A percentile compares a stretch with the other conserved stretches of the same genome.
These are phyloP conservation scores for Elasticomyces elasticus DNA, from an alignment of 495 filamentous ascomycete genomes.

Conservation along the genomic window DNA sequence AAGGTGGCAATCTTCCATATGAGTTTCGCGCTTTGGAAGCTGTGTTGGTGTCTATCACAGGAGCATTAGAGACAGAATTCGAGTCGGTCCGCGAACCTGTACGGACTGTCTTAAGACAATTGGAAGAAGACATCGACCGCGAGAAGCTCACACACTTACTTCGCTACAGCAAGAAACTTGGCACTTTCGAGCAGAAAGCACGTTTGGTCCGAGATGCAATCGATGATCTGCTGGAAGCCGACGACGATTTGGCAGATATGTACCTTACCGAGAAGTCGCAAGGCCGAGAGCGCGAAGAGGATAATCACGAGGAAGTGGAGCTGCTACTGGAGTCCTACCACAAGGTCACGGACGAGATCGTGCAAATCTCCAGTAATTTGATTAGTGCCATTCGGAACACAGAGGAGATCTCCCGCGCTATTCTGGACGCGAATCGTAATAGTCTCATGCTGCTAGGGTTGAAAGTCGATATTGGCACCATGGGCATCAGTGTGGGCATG, in stretches of 20 bases:
- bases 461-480: conserved; percentile 89
- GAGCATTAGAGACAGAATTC: conserved; percentile 83
- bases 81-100: conserved; percentile 87
- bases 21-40: conserved; percentile 71
- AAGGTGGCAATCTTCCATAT: conserved; percentile 42
- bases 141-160: conserved; percentile 85
- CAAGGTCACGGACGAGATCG: conserved; percentile 95
- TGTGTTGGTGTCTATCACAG: conserved; percentile 72
- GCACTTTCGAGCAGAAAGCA: conserved; percentile 95
- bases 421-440: conserved; percentile 96
- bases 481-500: conserved; percentile 84
- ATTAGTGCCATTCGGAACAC: conserved; percentile 96
- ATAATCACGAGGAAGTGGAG: conserved; percentile 94
- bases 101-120: conserved; percentile 71
- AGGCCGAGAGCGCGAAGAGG: conserved; percentile 62
- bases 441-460: conserved; percentile 95
- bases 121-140: conserved; percentile 94
- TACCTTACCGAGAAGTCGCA: conserved; percentile 79
- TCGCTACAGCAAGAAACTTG: conserved; percentile 87
- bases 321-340: conserved; percentile 95
- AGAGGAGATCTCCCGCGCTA: conserved; percentile 95
- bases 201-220: conserved; percentile 89
- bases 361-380: conserved; percentile 83
- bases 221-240: conserved; percentile 92
- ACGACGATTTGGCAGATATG: conserved; percentile 92